A percentile compares a stretch with the other conserved stretches of the same genome.
Evolutionary conservation across 2,329 filamentous ascomycete genomes (phyloP).

Genomic region (Aspergillus arachidicola): DNA sequence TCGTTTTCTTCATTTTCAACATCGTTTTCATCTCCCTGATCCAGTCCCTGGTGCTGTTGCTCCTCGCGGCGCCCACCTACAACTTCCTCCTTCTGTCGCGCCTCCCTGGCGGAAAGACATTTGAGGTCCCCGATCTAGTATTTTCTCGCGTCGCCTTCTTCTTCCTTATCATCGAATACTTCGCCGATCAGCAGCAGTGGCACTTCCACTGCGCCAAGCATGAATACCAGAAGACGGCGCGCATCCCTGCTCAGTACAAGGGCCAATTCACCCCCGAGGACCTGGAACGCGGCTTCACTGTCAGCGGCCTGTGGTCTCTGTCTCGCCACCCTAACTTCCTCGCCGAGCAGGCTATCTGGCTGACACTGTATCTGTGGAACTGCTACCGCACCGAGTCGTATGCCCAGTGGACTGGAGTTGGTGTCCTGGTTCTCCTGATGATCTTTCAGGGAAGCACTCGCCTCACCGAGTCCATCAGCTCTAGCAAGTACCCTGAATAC

Average conservation of each 20-base stretch:
- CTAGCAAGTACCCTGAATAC: constrained; percentile 87
- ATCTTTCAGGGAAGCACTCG: constrained; percentile 89
- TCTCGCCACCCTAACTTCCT: constrained; percentile 94
- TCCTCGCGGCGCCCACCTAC: constrained; percentile 81
- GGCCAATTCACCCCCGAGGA: constrained; percentile 66
- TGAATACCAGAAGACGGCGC: constrained; percentile 71
- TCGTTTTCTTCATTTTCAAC: constrained; percentile 84
- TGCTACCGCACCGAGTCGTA: constrained; percentile 71
- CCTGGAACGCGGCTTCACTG: constrained; percentile 86
- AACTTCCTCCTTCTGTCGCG: constrained; percentile 73
- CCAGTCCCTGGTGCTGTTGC: constrained; percentile 80
- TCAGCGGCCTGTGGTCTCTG: constrained; percentile 81
- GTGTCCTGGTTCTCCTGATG: constrained; percentile 69
- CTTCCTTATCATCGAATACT: constrained; percentile 68
- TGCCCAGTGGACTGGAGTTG: constrained; percentile 77
- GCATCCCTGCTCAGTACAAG: constrained; percentile 61
- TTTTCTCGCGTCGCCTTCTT: constrained; percentile 59
- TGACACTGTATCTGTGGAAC: constrained; percentile 84
- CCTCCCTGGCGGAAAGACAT: constrained; percentile 56
- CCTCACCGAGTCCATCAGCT: constrained; percentile 81
- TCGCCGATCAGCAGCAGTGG: constrained; percentile 95
- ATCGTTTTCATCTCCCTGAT: constrained; percentile 82
- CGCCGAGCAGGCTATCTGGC: constrained; percentile 89
- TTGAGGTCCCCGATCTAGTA: constrained; percentile 62
- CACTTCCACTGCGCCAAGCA: constrained; percentile 80